Base-by-base conservation (phyloP, 495 filamentous ascomycete genomes). In the Podospora anserina region DNA sequence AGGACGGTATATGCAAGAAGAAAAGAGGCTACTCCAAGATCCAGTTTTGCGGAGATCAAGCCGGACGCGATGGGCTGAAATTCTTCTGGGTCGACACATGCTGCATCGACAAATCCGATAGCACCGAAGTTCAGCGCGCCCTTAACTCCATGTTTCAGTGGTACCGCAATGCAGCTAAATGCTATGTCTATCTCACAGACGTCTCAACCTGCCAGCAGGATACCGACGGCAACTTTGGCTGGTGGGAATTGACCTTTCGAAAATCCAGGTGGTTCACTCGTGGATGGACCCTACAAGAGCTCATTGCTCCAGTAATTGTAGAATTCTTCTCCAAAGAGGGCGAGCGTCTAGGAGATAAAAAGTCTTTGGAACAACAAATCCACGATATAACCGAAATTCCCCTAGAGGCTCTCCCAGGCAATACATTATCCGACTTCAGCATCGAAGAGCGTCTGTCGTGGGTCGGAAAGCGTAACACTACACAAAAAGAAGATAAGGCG, bases 131-230 rank as follows among this genome's bases (percentile, higher is more conserved):
- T 2, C 70, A 70, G 26, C 78, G 80, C 64, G 78, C 77, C 27
- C 79, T 83, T 20, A 84, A 83, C 55, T 80, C 79, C 1, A 84
- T 84, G 81, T 84, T 74, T 65, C 63, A 57, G 6, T 82, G 76
- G 79, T 81, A 81, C 28, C 32, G 69, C 15, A 30, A 73, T 0
- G 72, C 78, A 5, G 32, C 19, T 2, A 63, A 72, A 3, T 80
- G 78, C 63, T 80, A 76, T 44, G 20, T 20, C 20, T 20, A 20
- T 20, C 1, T 20, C 20, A 20, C 20, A 20, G 20, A 20, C 20
- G 20, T 20, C 20, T 20, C 20, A 20, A 20, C 20, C 20, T 20
- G 1, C 20, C 20, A 20, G 1, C 20, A 20, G 1, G 20, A 20
- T 1, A 1, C 20, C 20, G 1, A 20, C 20, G 1, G 20, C 1